Base-by-base conservation (phyloP, 495 filamentous ascomycete genomes). In the Amniculicola lignicola region DNA sequence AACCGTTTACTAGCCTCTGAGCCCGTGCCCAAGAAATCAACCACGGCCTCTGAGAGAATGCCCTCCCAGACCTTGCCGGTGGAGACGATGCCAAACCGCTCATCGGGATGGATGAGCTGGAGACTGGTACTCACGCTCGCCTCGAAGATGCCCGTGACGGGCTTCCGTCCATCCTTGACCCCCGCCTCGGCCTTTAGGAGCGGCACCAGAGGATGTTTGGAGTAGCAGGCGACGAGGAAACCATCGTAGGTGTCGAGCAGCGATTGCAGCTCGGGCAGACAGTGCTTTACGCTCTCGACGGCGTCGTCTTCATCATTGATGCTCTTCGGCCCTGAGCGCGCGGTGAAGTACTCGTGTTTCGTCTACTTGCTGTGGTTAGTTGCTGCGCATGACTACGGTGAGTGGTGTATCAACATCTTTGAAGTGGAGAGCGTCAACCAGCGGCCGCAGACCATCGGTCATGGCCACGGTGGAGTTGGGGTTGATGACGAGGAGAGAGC, bases 151-250 rank as follows among this genome's bases (percentile, higher is more conserved):
- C 92, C 93, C 0, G 85, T 83, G 2, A 92, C 86, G 12, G 79
- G 78, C 54, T 78, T 81, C 28, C 66, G 68, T 1, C 50, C 61
- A n/a, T 67, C 51, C 10, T 42, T 44, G 16, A 67, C 45, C 40
- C 43, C 15, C 62, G 51, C 10, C 40, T 36, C 25, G 40, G 28
- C 73, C 74, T 54, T 69, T 57, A 96, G 70, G 25, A 74, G 65
- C 0, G 76, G 67, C 9, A 95, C 87, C 3, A 96, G 81, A 0
- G 90, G 89, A 61, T 96, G 93, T 1, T 83, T 81, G 61, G 87
- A 91, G 71, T 88, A 98, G 74, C 92, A 98, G 35, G 89, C 89
- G 1, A 98, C 76, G 0, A 96, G 74, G 57, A 92, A 86, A 18
- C 78, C 92, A 63, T 93, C 83, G 69, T 88, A 82, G 48, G 77